These are phyloP conservation scores for Cicer yamashitae DNA, from an alignment of 306 rosid genomes.

Conservation along the genomic window DNA sequence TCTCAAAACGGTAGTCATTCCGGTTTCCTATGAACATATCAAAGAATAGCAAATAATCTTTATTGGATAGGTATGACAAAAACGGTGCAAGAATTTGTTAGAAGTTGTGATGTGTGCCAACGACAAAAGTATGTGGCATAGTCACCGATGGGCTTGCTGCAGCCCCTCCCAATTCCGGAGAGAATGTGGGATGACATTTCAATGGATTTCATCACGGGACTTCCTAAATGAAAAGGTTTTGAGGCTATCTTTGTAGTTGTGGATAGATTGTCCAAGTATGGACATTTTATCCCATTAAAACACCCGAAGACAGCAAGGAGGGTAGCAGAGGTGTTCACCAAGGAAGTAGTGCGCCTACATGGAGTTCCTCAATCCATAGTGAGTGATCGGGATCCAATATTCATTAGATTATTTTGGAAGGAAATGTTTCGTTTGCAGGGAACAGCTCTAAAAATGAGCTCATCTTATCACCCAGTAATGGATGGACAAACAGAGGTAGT, in stretches of 20 bases:
- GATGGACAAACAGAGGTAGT: neutral
- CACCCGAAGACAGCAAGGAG: neutral
- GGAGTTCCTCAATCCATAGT: neutral
- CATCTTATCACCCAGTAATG: neutral
- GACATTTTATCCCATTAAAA: neutral
- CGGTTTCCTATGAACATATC: neutral
- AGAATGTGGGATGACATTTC: neutral
- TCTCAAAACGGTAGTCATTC: neutral
- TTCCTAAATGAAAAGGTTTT: neutral
- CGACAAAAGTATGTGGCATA: neutral
- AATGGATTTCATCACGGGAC: neutral
- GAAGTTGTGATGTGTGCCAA: neutral
- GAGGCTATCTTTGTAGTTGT: neutral
- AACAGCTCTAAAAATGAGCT: neutral
- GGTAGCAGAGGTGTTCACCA: neutral
- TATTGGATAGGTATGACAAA: neutral
- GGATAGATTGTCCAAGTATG: neutral
- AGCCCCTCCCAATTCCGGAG: neutral
- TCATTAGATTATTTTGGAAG: neutral
- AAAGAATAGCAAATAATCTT: neutral
- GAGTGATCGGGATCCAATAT: neutral
- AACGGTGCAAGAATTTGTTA: neutral
- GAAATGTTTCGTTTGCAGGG: neutral
- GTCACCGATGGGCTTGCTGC: neutral
- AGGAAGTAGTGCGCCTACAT: neutral